Base-by-base conservation (phyloP, 768 basidiomycete species). In the Tulasnella calospora region DNA sequence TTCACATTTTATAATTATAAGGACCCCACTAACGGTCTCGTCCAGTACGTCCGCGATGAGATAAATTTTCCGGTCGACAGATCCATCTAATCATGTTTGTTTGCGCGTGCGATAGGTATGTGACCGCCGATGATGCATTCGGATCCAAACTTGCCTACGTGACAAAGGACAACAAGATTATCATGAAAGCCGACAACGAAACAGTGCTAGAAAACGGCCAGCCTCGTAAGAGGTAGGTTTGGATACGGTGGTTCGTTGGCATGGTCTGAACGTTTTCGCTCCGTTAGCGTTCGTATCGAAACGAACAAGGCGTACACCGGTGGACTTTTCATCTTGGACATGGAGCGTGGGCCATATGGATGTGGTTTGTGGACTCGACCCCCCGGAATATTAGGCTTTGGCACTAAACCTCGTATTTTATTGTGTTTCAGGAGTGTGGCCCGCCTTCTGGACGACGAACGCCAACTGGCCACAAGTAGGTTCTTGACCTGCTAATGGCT, bases 271-370 rank as follows among this genome's bases (percentile, higher is more conserved):
- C 30, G 30, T 70, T n/a, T 40, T 71, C 23, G 23, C 13, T 41
- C n/a, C 71, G 27, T 4, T 71, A 71, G 79, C 46, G 38, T 79
- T 15, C 71, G 79, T 27, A 79, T 80, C 40, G 71, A 80, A 73
- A 79, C 79, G 38, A 30, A 74, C 47, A 57, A 74, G 21, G 47
- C 71, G 4, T 80, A 80, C 57, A 80, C 80, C 8, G 72, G 71
- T 12, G 79, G 79, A 21, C 46, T 80, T 36, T 80, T 79, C 73
- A 67, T 80, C 30, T 61, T 80, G 33, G 79, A 80, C 80, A 36
- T 80, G 40, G 79, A 80, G 35, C 35, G 36, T 21, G 79, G 40
- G 1, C 79, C 79, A 70, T 79, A 77, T 19, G 79, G 79, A 57
- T 80, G 70, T 30, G 79, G 79, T 79, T n/a, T 30, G 71, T 79